Percentiles rank a stretch among this genome's conserved stretches.
These are phyloP conservation scores for Aspergillus felis DNA, from an alignment of 2,329 filamentous ascomycete species.

Conservation along the genomic window DNA sequence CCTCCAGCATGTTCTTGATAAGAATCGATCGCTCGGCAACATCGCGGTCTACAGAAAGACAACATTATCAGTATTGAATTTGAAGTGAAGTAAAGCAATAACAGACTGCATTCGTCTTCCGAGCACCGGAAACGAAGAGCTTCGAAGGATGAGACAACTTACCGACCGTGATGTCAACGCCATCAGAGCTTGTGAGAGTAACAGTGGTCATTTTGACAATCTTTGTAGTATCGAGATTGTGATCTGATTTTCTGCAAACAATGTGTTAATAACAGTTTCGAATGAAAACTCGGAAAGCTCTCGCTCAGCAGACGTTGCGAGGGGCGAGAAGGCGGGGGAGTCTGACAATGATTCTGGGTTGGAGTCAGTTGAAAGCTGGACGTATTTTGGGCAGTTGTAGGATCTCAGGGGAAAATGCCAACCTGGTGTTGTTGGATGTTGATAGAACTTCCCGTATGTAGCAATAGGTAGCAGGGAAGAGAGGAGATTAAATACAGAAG, in stretches of 20 bases:
- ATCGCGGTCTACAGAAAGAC: constrained; percentile 59
- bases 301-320: background rate
- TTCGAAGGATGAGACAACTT: constrained; percentile 23
- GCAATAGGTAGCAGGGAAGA: background rate
- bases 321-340: background rate
- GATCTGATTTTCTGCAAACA: background rate
- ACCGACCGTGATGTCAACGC: constrained; percentile 49
- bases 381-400: background rate
- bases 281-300: background rate
- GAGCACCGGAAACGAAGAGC: background rate
- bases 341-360: background rate
- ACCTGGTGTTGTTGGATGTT: background rate
- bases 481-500: background rate
- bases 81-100: background rate
- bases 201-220: constrained; percentile 32
- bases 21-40: constrained; percentile 89
- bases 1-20: constrained; percentile 98
- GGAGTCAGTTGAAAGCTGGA: background rate
- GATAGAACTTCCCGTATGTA: background rate
- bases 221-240: background rate
- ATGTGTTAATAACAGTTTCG: background rate
- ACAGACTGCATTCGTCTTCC: background rate
- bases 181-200: constrained; percentile 50
- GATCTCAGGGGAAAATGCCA: background rate
- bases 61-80: constrained; percentile 21